These are phyloP conservation scores for Saprolegnia diclina DNA, from an alignment of 352 stramenopile genomes.

Conservation along the genomic window DNA sequence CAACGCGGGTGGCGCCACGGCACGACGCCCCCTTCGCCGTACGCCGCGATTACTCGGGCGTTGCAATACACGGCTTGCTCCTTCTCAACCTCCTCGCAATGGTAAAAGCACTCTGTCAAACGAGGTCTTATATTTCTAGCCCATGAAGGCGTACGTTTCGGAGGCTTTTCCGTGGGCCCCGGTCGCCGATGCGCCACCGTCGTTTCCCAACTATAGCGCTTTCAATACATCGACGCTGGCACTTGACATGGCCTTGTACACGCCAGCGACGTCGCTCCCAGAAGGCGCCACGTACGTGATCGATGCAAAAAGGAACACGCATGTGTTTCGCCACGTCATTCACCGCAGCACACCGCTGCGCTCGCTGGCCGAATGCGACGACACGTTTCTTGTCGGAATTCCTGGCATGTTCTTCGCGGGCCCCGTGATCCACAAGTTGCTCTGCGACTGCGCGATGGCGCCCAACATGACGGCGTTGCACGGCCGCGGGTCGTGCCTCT, in stretches of 20 bases:
- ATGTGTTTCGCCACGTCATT: background rate
- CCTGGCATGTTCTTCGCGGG: background rate
- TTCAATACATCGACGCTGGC: background rate
- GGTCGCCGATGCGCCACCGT: too few relatives aligned
- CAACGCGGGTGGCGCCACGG: too few relatives aligned
- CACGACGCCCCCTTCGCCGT: background rate
- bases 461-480: background rate
- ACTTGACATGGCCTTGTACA: background rate
- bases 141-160: background rate
- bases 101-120: background rate
- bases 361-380: background rate
- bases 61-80: background rate
- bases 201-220: background rate
- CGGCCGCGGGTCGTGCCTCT: background rate
- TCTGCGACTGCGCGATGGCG: background rate
- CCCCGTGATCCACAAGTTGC: background rate
- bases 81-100: background rate
- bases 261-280: background rate
- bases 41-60: background rate
- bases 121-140: background rate
- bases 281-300: background rate
- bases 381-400: background rate
- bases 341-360: background rate
- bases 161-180: background rate
- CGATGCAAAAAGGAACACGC: background rate